Base-by-base conservation (phyloP, 2,329 filamentous ascomycete genomes). In the Simplicillium sp. region DNA sequence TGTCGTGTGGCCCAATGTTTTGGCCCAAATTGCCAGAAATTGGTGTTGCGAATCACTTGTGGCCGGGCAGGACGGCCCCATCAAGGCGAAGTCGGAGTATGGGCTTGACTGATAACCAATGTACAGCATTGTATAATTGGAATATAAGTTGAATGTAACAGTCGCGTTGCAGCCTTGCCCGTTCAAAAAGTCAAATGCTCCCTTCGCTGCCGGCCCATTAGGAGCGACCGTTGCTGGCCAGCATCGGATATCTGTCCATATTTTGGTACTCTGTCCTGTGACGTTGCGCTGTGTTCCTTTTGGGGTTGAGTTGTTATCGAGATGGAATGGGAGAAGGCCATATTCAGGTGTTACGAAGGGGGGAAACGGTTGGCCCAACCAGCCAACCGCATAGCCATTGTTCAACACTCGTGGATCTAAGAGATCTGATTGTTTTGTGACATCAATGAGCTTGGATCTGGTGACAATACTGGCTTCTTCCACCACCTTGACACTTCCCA, bases 351-450 rank as follows among this genome's bases (percentile, higher is more conserved):
- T 63, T 28, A 66, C 74, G 39, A 66, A 78, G 0, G 54, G 29
- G 0, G 71, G 70, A 0, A 65, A 49, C 0, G 53, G 51, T 13
- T 75, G 70, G 0, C 62, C 61, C 0, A 75, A 54, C 63, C 67
- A 70, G 0, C 58, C 56, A 0, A 71, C 61, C 0, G 62, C 66
- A 40, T 73, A 74, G 0, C 64, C 65, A 0, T 58, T 64, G 8
- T 73, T 66, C 0, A 69, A 46, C 11, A 73, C 61, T 1, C 58
- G 49, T 0, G 56, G 48, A 2, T 61, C 59, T 0, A 73, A 20
- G 0, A 46, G 7, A 0, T 38, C 6, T 0, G 44, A 38, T 3
- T 64, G 61, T 0, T 58, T 34, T 0, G 35, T 17, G 1, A 53
- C 6, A 0, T 58, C 49, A 0, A 51, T 29, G 0, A 62, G 36